Base-by-base conservation (phyloP, 805 yeast genomes). In the Barnettozyma salicaria region DNA sequence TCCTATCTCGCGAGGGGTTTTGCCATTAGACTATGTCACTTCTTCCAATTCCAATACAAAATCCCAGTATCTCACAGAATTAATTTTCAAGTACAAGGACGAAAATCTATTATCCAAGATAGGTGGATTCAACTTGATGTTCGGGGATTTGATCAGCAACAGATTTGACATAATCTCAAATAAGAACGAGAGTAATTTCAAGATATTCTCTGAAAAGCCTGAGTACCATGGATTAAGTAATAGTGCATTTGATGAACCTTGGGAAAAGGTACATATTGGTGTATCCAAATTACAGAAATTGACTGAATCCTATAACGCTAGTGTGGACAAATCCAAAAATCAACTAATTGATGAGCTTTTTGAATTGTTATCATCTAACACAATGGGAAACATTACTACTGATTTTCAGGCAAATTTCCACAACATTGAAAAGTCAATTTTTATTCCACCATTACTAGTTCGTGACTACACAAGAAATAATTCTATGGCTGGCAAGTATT, bases 221-320 rank as follows among this genome's bases (percentile, higher is more conserved):
- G 53, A 58, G 7, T 68, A 76, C 0, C 64, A 79, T 37, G 84
- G 86, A 1, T 50, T 84, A 11, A 80, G 89, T 1, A 84, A 84
- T 53, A 80, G 89, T 3, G 59, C 74, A n/a, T 72, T 65, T 46
- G 64, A 68, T 21, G 65, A 75, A 19, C 81, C 85, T 6, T 89
- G 97, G 97, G 70, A 72, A 0, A 90, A 89, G 50, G 81, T 81
- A 0, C 47, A 52, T 5, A 36, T 60, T 5, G 96, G 90, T 0
- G 70, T 65, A 56, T 53, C 52, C 49, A 64, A 56, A 40, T 58
- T 78, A 35, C 60, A 57, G 30, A 53, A 53, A 14, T 49, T 60
- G 30, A 57, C 68, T 6, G 34, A 36, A 2, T 40, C 41, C 3
- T 48, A 61, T 7, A 52, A 48, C 9, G 26, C 37, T 2, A 41